These are phyloP conservation scores for Globisporangium parvum DNA, from an alignment of 352 stramenopile genomes.

Conservation along the genomic window DNA sequence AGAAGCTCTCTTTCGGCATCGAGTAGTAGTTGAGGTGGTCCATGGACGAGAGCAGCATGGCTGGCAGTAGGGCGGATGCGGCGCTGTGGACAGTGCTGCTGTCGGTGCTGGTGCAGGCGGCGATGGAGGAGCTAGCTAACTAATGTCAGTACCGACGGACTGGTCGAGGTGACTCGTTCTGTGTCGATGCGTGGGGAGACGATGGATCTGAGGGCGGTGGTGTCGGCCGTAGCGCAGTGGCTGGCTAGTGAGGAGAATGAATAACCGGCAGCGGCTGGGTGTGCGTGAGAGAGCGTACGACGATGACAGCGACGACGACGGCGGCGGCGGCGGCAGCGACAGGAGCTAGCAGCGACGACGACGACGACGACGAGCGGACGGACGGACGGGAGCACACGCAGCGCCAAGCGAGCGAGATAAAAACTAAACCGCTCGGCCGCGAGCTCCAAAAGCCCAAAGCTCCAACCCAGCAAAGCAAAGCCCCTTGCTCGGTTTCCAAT, in stretches of 20 bases:
- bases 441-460: not conserved
- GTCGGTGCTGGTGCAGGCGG: too few relatives aligned
- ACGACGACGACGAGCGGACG: conserved; percentile 3
- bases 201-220: too few relatives aligned
- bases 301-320: not conserved
- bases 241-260: too few relatives aligned
- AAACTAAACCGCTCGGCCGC: conserved; percentile 17
- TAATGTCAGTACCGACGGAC: not conserved
- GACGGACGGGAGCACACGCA: not conserved
- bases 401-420: conserved; percentile 14
- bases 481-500: not conserved
- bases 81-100: not conserved
- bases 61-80: not conserved
- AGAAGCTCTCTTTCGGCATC: conserved; percentile 66
- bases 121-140: not conserved
- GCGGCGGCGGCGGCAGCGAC: too few relatives aligned
- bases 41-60: conserved; percentile 77
- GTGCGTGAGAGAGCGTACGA: too few relatives aligned
- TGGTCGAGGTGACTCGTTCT: too few relatives aligned
- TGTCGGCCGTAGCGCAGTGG: too few relatives aligned
- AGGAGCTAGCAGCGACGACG: too few relatives aligned
- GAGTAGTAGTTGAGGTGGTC: conserved; percentile 81
- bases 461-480: too few relatives aligned
- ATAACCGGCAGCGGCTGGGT: too few relatives aligned
- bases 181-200: too few relatives aligned